Evolutionary conservation across 129 eudicot species (phyloP), one percentile per base, ranked within the genome.

Genomic region (Artemisia argyi): DNA sequence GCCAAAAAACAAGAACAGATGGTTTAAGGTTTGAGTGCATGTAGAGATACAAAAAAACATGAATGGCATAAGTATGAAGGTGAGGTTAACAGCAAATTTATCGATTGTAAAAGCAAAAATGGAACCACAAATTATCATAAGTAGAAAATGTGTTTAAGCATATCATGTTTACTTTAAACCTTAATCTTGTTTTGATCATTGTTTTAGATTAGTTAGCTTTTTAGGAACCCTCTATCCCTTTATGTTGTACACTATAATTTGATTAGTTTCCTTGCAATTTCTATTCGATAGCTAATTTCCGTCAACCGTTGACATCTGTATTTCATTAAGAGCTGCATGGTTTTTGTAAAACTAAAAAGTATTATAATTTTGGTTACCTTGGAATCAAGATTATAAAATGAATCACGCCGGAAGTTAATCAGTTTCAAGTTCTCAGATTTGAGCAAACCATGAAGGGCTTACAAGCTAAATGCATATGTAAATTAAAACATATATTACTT

Each of bases 141-240:
- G 57, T 53, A 20, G 72, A 65, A 44, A 71, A 46, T 56, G 64
- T 28, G 61, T 71, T 53, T 76, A 46, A 67, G 80, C 65, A 5
- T 26, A 46, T 11, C 51, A 30, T 67, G 74, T 57, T 76, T 39
- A 39, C 11, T 39, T 39, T 76, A 58, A 57, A 67, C 61, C 73
- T 66, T 66, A 57, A 58, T 35, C 65, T 55, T 70, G 74, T 70
- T 70, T 64, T 74, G 44, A 66, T 69, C 26, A 51, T 69, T 77
- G 76, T 77, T 69, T 64, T 78, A 78, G 82, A 72, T 56, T 65
- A 71, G 82, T 72, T 49, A 78, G 77, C 26, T 64, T 46, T 56
- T 8, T 78, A 63, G 77, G 77, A 72, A 55, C 60, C 72, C 77
- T 60, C 64, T 24, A 65, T 61, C 77, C 72, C 76, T 71, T 61